Evolutionary conservation across 83 land plant genomes (phyloP), one percentile per base, ranked within the genome.

Genomic region (Isoetes engelmannii): DNA sequence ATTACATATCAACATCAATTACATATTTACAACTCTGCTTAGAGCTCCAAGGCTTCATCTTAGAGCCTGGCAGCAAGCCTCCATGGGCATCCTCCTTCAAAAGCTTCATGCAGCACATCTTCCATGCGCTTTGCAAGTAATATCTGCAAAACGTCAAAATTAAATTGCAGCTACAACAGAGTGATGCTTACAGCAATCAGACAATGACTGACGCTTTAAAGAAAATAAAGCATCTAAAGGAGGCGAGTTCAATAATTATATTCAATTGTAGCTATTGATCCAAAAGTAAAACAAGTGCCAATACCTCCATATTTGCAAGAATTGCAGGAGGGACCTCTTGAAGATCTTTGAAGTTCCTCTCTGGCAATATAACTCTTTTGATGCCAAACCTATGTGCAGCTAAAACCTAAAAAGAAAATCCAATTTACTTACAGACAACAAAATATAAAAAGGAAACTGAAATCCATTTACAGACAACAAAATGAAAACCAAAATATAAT

Each of bases 321-420:
- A 91, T 84, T 45, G 83, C 77, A 4, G 93, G 73, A 47, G 99
- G 99, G 46, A 95, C 91, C 84, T 95, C 99, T 60, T 71, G 84
- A 45, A 95, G 77, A 72, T 95, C 99, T 70, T 95, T 95, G 56
- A 87, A 65, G 71, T 95, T 95, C 64, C 88, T 84, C 73, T 90
- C 89, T 45, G 99, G 99, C 21, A 95, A 71, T 9, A 95, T 91
- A 15, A 95, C 92, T 79, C 99, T 83, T 79, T 87, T 84, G 70
- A 95, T 91, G 53, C 99, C 99, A 77, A 82, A 88, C 45, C 99
- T 85, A 73, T 95, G 97, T 0, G 99, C 99, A 15, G 99, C 99
- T 68, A 95, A 53, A 66, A 95, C 81, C 99, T 92, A 77, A 57
- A 67, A 57, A 18, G 12, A 49, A 61, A 28, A 28, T 2, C 1